Evolutionary conservation across 192 early-diverging fungal species (phyloP).

Genomic region (Backusella luteola): DNA sequence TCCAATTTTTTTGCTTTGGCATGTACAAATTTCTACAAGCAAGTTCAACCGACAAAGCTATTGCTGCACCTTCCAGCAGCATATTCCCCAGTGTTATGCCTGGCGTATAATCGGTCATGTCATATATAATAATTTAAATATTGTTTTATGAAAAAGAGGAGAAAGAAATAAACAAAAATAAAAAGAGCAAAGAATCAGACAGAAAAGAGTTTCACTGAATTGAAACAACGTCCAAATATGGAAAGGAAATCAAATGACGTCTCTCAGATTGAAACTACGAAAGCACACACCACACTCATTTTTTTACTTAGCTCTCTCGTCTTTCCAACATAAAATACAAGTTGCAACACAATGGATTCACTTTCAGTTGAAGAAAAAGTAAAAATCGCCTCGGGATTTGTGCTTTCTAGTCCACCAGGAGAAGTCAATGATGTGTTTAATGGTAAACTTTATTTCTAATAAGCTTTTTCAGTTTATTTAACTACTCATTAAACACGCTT

Average conservation of each 20-base stretch:
- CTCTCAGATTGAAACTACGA: not conserved
- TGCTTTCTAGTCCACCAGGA: conserved; percentile 91
- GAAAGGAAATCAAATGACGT: not conserved
- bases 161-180: not conserved
- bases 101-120: not conserved
- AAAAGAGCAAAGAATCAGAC: not conserved
- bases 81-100: not conserved
- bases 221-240: not conserved
- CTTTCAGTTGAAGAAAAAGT: conserved; percentile 58
- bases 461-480: not conserved
- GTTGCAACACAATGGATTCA: conserved; percentile 16
- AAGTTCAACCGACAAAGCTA: not conserved
- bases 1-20: not conserved
- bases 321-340: not conserved
- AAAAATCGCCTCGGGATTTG: conserved; percentile 72
- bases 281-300: not conserved
- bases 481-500: not conserved
- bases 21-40: not conserved
- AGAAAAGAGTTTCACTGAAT: not conserved
- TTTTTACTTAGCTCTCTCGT: not conserved
- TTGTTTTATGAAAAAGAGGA: not conserved
- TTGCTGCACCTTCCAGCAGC: not conserved
- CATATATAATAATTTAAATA: not conserved
- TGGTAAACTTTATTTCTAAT: conserved; percentile 51
- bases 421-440: conserved; percentile 97